Evolutionary conservation across 2,329 filamentous ascomycete genomes (phyloP).

Genomic region (Aspergillus puulaauensis): DNA sequence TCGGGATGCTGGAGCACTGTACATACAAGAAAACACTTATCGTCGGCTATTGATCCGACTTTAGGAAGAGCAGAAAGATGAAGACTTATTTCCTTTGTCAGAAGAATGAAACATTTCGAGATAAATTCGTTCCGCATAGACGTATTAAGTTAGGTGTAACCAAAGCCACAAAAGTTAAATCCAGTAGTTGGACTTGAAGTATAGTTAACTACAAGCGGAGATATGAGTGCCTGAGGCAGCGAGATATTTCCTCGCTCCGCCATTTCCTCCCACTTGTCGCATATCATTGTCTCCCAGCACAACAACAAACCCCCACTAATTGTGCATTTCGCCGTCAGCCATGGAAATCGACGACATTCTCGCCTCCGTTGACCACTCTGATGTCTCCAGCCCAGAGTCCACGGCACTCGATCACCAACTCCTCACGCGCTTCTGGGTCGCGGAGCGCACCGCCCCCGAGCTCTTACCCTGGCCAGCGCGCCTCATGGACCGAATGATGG

Average conservation of each 20-base stretch:
- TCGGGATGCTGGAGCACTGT: conserved; percentile 28
- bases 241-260: conserved; percentile 18
- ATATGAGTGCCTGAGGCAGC: conserved; percentile 5
- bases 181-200: neutral
- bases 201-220: neutral
- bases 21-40: conserved; percentile 29
- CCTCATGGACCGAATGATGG: conserved; percentile 79
- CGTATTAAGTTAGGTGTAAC: neutral
- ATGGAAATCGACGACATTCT: conserved; percentile 85
- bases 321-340: neutral
- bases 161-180: no score
- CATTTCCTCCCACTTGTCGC: neutral
- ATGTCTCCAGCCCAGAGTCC: conserved; percentile 41
- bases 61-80: conserved; percentile 23
- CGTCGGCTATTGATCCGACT: conserved; percentile 21
- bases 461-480: conserved; percentile 75
- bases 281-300: neutral
- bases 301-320: neutral
- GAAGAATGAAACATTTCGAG: conserved; percentile 18
- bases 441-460: conserved; percentile 85
- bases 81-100: conserved; percentile 34
- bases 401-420: conserved; percentile 71
- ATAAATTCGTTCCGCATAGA: neutral
- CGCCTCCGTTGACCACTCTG: conserved; percentile 66
- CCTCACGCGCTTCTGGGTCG: conserved; percentile 88